Evolutionary conservation across 345 rosid genomes (phyloP).

Genomic region (Erysimum cheiranthoides): DNA sequence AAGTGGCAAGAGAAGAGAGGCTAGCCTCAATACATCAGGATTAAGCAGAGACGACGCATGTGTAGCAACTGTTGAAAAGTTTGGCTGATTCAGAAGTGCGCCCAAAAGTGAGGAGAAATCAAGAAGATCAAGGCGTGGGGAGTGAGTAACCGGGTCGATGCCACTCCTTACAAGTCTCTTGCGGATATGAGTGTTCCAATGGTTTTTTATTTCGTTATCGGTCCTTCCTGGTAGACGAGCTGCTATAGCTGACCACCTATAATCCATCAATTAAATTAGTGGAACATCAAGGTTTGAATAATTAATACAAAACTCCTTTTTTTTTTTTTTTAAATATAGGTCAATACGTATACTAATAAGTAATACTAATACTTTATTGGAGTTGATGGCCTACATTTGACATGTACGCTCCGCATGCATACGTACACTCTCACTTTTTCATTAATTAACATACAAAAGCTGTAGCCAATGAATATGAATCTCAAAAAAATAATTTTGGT

Average conservation of each 20-base stretch:
- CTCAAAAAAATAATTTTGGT: background rate
- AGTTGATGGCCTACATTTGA: conserved; percentile 51
- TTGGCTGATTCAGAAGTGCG: conserved; percentile 58
- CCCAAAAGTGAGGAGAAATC: conserved; percentile 72
- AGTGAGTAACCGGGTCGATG: conserved; percentile 93
- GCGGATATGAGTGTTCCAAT: conserved; percentile 93
- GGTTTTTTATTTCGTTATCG: conserved; percentile 93
- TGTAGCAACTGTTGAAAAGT: conserved; percentile 45
- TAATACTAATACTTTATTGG: conserved; percentile 20
- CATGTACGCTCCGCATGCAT: conserved; percentile 31
- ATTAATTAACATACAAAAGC: conserved; percentile 29
- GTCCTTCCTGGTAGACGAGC: conserved; percentile 98
- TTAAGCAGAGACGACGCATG: conserved; percentile 36
- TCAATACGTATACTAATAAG: conserved; percentile 22
- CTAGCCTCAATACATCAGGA: conserved; percentile 41
- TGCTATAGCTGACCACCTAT: conserved; percentile 98
- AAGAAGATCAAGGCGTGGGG: conserved; percentile 78
- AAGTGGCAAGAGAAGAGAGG: conserved; percentile 36
- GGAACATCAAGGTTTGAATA: background rate
- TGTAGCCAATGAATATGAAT: conserved; percentile 12
- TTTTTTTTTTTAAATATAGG: conserved; percentile 2
- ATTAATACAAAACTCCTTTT: background rate
- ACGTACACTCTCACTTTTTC: conserved; percentile 1
- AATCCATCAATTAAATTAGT: conserved; percentile 17
- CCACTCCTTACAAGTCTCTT: conserved; percentile 86